phyloP scores from a whole-genome alignment of 805 yeast genomes.

The Candida fluviatilis region DNA sequence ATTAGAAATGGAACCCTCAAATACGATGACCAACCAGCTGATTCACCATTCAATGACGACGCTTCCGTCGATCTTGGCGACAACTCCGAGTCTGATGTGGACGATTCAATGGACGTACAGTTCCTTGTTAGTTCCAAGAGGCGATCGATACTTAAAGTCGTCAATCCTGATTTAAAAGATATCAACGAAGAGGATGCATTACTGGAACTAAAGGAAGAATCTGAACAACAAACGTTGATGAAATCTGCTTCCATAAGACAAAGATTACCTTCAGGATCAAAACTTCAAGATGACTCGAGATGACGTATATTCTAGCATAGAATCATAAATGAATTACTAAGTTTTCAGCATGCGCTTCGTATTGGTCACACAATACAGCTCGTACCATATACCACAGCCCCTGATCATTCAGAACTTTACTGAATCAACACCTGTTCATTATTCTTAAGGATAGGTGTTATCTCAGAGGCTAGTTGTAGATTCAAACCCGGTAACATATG shows the following conservation, averaged over 20 bases:
- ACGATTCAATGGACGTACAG: constrained; percentile 60
- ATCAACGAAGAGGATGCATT: constrained; percentile 9
- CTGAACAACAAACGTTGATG: constrained; percentile 6
- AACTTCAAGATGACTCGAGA: background rate
- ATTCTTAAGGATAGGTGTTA: too few relatives aligned
- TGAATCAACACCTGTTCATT: too few relatives aligned
- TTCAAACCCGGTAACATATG: too few relatives aligned
- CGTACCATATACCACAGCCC: too few relatives aligned
- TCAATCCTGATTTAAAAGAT: constrained; percentile 46
- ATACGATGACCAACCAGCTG: constrained; percentile 8
- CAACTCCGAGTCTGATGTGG: constrained; percentile 25
- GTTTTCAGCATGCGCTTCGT: too few relatives aligned
- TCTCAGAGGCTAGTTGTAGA: too few relatives aligned
- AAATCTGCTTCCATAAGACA: constrained; percentile 10
- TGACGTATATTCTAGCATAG: background rate
- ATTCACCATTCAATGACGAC: constrained; percentile 4
- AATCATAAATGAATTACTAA: too few relatives aligned
- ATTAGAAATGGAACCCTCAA: constrained; percentile 3
- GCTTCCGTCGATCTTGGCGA: background rate
- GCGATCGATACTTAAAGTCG: constrained; percentile 53
- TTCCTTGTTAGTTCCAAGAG: constrained; percentile 65
- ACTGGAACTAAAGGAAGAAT: constrained; percentile 8
- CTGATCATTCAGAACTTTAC: too few relatives aligned
- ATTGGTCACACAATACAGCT: too few relatives aligned
- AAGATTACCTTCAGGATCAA: constrained; percentile 15